Conservation (phyloP, 2,329 filamentous ascomycete species). For the Sporothrix luriei region DNA sequence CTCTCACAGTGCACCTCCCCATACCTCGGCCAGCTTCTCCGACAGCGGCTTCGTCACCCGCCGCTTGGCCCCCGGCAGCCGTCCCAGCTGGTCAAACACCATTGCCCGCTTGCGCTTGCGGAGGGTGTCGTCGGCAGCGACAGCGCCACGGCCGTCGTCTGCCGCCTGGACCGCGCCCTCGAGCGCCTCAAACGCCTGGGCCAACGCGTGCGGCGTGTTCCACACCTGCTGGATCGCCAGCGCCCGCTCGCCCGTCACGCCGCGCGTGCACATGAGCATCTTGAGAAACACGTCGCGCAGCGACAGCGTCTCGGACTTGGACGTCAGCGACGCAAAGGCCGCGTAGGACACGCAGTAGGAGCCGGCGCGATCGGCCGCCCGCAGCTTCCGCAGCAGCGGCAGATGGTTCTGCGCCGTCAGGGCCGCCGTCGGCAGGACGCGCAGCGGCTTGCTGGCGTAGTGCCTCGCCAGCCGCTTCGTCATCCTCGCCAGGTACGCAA, state of each 20-base stretch:
- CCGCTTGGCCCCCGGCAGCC: conserved; percentile 68
- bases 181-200: conserved; percentile 67
- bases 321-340: conserved; percentile 71
- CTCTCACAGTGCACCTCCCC: conserved; percentile 56
- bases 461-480: conserved; percentile 66
- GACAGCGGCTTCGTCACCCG: conserved; percentile 65
- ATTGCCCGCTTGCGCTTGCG: conserved; percentile 62
- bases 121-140: conserved; percentile 44
- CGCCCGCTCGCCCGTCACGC: conserved; percentile 75
- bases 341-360: conserved; percentile 67
- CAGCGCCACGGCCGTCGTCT: not conserved
- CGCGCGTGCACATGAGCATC: conserved; percentile 81
- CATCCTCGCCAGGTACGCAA: conserved; percentile 73
- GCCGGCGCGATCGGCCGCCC: conserved; percentile 35
- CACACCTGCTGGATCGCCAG: conserved; percentile 78
- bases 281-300: conserved; percentile 76
- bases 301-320: conserved; percentile 74
- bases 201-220: conserved; percentile 70
- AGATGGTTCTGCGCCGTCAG: conserved; percentile 68
- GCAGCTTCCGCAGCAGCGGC: conserved; percentile 62
- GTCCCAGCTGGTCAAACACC: conserved; percentile 59
- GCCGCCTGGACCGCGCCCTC: conserved; percentile 45
- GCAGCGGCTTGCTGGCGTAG: conserved; percentile 62
- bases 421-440: conserved; percentile 67
- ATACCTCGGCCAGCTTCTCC: conserved; percentile 70